Conservation (phyloP, 2,329 filamentous ascomycete genomes). For the Pyrenophora tritici-repentis region DNA sequence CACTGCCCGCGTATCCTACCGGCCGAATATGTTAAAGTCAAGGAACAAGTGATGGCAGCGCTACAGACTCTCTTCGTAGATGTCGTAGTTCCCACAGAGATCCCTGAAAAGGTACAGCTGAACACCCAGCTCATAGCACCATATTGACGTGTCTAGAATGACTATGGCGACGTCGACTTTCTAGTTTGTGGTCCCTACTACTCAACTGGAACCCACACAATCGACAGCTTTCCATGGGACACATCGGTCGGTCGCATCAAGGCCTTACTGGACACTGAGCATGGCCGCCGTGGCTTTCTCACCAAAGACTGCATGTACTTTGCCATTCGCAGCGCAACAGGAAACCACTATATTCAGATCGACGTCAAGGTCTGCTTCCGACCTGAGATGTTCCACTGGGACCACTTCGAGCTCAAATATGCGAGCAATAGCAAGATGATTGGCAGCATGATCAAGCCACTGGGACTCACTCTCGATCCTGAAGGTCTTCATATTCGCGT, state of each 20-base stretch:
- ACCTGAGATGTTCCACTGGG: constrained; percentile 27
- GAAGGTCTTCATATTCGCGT: constrained; percentile 33
- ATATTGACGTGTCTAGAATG: no score
- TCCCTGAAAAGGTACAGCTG: no score
- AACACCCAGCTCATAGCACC: no score
- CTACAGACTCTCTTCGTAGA: no score
- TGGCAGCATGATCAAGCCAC: constrained; percentile 32
- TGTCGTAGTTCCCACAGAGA: no score
- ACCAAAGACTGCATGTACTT: constrained; percentile 30
- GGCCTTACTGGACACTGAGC: constrained; percentile 15
- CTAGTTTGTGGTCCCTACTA: no score
- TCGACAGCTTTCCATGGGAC: constrained; percentile 17
- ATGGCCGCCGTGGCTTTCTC: constrained; percentile 19
- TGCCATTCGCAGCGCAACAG: constrained; percentile 17
- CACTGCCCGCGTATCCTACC: no score
- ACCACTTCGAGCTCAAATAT: constrained; percentile 27
- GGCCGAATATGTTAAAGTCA: no score
- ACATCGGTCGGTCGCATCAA: constrained; percentile 18
- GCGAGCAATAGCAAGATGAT: constrained; percentile 32
- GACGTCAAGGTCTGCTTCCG: constrained; percentile 33
- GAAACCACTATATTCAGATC: constrained; percentile 28
- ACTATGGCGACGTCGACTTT: no score
- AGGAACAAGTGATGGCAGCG: no score
- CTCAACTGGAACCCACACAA: background rate
- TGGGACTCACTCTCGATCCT: constrained; percentile 31